Base-by-base conservation (phyloP, 1,139 yeast species). In the Taphrina betulina region DNA sequence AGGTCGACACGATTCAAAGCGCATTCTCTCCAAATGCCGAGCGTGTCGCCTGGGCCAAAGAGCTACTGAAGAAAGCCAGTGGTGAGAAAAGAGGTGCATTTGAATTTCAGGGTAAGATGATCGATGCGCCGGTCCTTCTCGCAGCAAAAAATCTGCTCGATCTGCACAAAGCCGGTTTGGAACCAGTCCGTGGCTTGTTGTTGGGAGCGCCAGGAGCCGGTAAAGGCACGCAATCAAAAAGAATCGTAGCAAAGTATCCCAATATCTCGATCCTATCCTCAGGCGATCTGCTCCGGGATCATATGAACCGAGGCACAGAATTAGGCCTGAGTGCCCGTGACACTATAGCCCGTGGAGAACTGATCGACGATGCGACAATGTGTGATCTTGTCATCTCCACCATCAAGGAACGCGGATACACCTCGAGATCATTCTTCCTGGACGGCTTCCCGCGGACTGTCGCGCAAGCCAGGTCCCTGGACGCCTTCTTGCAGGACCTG, bases 391-490 rank as follows among this genome's bases (percentile, higher is more conserved):
- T 92, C 76, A 83, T 85, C 75, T 20, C 36, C 26, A 43, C 50
- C 17, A 43, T 52, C 16, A 23, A 12, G 10, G 57, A 31, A 24
- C 45, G 53, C 5, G 53, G 36, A 20, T 24, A 26, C 24, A 40
- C 37, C 33, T 31, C 38, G 41, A 33, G 44, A 16, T 44, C 53
- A 12, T 94, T 92, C 80, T 92, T 92, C 67, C 79, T 92, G 70
- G 99, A 92, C 72, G 99, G 99, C 34, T 92, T 92, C 87, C 99
- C 99, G 73, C 86, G 99, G 78, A 92, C 98, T 62, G 90, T 92
- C 64, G 96, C 97, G 60, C 99, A 92, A 77, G 98, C 98, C 63
- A 95, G 92, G 76, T 88, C 88, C 71, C 82, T 92, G 71, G 97
- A 92, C 73, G 74, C 78, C 60, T 92, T 92, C 97, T 81, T 92